phyloP scores from a whole-genome alignment of 2,329 filamentous ascomycete genomes.

The Fusarium hainanense region DNA sequence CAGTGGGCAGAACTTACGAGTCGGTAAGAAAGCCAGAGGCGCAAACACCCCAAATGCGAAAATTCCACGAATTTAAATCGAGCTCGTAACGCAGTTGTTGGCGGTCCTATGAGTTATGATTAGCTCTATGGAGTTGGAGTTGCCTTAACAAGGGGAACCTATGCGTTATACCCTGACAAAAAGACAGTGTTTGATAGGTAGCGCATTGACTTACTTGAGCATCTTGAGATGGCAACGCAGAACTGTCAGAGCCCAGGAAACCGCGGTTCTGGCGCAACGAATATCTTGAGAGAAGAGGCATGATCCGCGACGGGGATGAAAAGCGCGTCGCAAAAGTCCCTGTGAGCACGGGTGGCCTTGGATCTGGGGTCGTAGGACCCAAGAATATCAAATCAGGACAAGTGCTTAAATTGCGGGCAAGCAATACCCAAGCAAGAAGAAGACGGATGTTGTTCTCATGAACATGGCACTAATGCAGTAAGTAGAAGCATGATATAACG shows the following conservation, averaged over 20 bases:
- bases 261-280: slow-evolving; percentile 58
- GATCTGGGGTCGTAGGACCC: slow-evolving; percentile 11
- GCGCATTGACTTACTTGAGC: slow-evolving; percentile 54
- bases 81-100: slow-evolving; percentile 64
- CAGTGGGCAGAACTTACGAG: slow-evolving; percentile 54
- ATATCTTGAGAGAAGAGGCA: slow-evolving; percentile 47
- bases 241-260: slow-evolving; percentile 63
- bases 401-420: slow-evolving; percentile 26
- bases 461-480: slow-evolving; percentile 15
- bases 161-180: slow-evolving; percentile 3
- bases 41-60: slow-evolving; percentile 66
- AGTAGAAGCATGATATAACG: not conserved
- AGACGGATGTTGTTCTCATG: slow-evolving; percentile 33
- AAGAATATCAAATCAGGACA: slow-evolving; percentile 8
- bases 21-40: slow-evolving; percentile 66
- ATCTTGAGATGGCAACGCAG: slow-evolving; percentile 62
- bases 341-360: slow-evolving; percentile 25
- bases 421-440: slow-evolving; percentile 23
- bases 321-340: slow-evolving; percentile 36
- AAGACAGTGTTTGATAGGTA: slow-evolving; percentile 6
- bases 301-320: slow-evolving; percentile 37
- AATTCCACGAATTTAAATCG: slow-evolving; percentile 65
- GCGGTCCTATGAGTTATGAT: slow-evolving; percentile 55
- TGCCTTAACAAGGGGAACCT: slow-evolving; percentile 20
- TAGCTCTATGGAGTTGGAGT: slow-evolving; percentile 17